A percentile compares a stretch with the other conserved stretches of the same genome.
phyloP scores from a whole-genome alignment of 2,329 filamentous ascomycete species.

The Microsporum canis region DNA sequence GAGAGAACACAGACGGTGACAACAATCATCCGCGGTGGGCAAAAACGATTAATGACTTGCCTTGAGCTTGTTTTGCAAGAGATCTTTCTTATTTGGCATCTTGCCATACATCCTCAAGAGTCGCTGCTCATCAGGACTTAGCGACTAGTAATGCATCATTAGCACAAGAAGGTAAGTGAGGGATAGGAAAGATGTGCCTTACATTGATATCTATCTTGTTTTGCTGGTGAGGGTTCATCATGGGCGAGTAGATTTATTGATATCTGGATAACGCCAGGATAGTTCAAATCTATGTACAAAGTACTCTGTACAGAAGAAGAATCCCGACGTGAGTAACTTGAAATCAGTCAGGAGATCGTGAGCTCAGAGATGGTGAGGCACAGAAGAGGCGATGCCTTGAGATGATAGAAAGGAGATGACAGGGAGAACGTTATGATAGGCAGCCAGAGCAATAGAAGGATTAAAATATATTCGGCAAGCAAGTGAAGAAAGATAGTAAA shows the following conservation, averaged over 20 bases:
- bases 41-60: slow-evolving; percentile 26
- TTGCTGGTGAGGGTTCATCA: slow-evolving; percentile 93
- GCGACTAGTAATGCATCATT: slow-evolving; percentile 48
- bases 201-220: slow-evolving; percentile 97
- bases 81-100: slow-evolving; percentile 88
- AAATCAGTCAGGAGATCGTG: no score
- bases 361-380: no score
- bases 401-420: no score
- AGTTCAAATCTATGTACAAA: not conserved
- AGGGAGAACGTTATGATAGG: no score
- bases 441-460: no score
- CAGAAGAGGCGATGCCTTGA: no score
- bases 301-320: not conserved
- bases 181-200: slow-evolving; percentile 32
- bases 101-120: slow-evolving; percentile 97
- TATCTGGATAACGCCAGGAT: no score
- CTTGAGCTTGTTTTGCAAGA: slow-evolving; percentile 96
- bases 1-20: not conserved
- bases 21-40: no score
- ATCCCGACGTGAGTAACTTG: no score
- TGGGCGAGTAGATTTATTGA: slow-evolving; percentile 15
- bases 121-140: slow-evolving; percentile 89
- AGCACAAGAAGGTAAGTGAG: not conserved
- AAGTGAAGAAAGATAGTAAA: no score
- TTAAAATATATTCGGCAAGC: no score